Conservation (phyloP, 2,329 filamentous ascomycete species). For the Fusarium sp. region DNA sequence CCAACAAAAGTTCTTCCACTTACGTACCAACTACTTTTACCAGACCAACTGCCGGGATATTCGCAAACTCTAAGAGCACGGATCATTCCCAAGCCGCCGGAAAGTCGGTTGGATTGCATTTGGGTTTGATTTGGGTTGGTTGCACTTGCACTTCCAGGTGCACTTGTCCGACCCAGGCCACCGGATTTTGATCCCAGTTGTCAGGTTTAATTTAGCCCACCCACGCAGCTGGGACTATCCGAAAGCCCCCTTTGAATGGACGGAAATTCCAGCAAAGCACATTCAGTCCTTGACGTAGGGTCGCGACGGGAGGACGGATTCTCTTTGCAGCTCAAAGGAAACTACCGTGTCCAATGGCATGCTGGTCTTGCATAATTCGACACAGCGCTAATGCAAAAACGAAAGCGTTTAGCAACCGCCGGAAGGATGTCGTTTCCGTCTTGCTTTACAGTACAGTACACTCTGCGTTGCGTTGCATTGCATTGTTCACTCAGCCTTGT, state of each 20-base stretch:
- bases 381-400: background rate
- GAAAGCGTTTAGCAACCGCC: conserved; percentile 1
- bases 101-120: conserved; percentile 20
- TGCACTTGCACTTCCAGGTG: conserved; percentile 1
- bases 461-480: background rate
- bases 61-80: conserved; percentile 2
- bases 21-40: background rate
- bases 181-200: conserved; percentile 41
- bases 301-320: background rate
- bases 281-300: background rate
- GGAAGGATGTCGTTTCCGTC: background rate
- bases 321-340: background rate
- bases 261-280: background rate
- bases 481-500: background rate
- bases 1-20: background rate
- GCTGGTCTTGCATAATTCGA: conserved; percentile 10
- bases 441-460: background rate
- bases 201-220: conserved; percentile 36
- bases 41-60: conserved; percentile 2
- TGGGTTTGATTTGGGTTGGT: background rate
- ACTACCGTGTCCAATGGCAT: conserved; percentile 9
- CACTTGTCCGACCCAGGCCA: conserved; percentile 41
- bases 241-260: background rate
- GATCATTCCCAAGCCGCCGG: conserved; percentile 38
- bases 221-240: conserved; percentile 38